Percentiles rank a stretch among this genome's conserved stretches.
phyloP scores from a whole-genome alignment of 1,284 basidiomycete species.

The Ganoderma meredithae region DNA sequence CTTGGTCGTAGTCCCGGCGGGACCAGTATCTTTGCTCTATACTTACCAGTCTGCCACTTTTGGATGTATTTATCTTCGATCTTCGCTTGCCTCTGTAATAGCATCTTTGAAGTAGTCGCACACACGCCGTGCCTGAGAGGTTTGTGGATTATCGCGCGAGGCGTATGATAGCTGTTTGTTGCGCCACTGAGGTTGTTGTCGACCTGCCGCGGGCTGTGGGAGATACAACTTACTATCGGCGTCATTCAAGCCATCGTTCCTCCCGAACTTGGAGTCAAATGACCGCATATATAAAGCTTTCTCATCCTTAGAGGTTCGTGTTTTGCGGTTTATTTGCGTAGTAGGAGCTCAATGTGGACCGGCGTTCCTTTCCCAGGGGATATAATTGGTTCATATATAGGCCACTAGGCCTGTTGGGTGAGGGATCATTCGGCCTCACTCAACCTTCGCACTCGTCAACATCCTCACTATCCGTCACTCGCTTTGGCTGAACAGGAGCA shows the following conservation, averaged over 20 bases:
- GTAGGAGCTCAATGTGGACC: neutral
- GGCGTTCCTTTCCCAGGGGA: neutral
- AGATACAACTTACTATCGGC: no score
- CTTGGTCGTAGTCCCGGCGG: no score
- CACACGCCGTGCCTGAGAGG: no score
- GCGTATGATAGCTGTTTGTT: no score
- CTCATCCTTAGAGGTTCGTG: neutral
- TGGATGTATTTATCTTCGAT: no score
- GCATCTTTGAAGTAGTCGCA: no score
- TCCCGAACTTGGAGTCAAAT: neutral
- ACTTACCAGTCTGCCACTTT: no score
- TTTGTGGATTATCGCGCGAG: no score
- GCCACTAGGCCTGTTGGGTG: neutral
- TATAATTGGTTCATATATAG: neutral
- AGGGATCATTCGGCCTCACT: neutral
- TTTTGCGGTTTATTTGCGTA: neutral
- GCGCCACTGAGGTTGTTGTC: no score
- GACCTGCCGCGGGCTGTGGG: no score
- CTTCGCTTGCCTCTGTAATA: no score
- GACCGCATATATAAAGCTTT: neutral
- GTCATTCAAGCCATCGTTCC: neutral
- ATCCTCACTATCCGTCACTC: neutral
- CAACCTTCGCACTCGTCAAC: neutral
- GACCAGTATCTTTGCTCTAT: no score
- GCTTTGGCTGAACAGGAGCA: neutral